phyloP scores from a whole-genome alignment of 495 filamentous ascomycete species.

The Hyaloscypha variabilis region DNA sequence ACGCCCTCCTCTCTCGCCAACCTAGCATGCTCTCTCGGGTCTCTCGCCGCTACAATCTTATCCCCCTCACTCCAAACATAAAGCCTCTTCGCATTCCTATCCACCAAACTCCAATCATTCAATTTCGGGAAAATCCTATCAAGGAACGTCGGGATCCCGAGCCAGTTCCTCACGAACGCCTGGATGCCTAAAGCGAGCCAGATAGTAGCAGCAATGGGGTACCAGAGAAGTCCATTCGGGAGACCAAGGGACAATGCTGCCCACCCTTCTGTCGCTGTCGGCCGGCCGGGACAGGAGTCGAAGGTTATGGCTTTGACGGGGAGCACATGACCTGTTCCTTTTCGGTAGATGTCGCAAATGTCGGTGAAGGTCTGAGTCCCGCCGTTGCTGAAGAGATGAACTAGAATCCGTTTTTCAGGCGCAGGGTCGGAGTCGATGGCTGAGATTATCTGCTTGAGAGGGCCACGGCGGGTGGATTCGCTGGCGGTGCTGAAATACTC shows the following conservation, averaged over 20 bases:
- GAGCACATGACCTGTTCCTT: background rate
- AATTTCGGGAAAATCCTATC: slow-evolving; percentile 32
- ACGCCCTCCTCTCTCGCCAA: slow-evolving; percentile 32
- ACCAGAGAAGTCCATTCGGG: slow-evolving; percentile 11
- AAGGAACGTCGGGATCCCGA: slow-evolving; percentile 24
- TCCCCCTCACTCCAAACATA: slow-evolving; percentile 43
- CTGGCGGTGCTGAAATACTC: slow-evolving; percentile 14
- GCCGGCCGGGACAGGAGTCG: slow-evolving; percentile 12
- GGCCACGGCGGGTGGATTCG: background rate
- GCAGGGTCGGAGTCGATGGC: slow-evolving; percentile 11
- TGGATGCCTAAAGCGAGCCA: background rate
- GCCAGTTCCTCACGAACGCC: background rate
- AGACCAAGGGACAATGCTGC: slow-evolving; percentile 9
- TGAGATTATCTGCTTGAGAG: slow-evolving; percentile 2
- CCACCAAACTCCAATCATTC: slow-evolving; percentile 29
- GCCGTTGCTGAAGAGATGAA: slow-evolving; percentile 20
- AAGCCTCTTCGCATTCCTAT: slow-evolving; percentile 27
- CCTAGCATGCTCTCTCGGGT: slow-evolving; percentile 38
- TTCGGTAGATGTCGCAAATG: slow-evolving; percentile 1
- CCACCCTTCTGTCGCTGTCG: background rate
- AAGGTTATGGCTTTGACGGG: slow-evolving; percentile 10
- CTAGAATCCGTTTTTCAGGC: slow-evolving; percentile 3
- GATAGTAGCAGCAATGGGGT: slow-evolving; percentile 3
- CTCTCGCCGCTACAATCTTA: slow-evolving; percentile 39
- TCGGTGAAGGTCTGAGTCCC: background rate